Conservation (phyloP, 2,329 filamentous ascomycete species). For the Endocalyx cinctus region DNA sequence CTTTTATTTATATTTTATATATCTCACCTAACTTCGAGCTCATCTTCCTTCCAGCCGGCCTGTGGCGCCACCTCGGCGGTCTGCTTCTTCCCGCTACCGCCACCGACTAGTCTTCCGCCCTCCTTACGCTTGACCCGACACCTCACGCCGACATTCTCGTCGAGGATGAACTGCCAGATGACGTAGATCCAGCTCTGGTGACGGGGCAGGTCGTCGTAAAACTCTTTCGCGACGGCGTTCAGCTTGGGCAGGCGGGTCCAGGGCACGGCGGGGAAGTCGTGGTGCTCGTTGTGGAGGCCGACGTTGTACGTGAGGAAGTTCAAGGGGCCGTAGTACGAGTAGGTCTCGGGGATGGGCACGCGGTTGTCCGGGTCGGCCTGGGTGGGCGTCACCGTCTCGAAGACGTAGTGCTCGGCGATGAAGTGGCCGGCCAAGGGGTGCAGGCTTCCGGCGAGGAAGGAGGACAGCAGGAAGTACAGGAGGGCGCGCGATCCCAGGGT, state of each 20-base stretch:
- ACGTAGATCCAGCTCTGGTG: slow-evolving; percentile 91
- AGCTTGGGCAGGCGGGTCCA: slow-evolving; percentile 83
- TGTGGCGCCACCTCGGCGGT: slow-evolving; percentile 35
- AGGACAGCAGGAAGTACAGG: slow-evolving; percentile 80
- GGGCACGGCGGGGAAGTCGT: slow-evolving; percentile 94
- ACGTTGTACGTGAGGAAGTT: slow-evolving; percentile 97
- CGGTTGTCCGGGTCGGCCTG: slow-evolving; percentile 54
- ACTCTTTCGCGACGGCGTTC: slow-evolving; percentile 78
- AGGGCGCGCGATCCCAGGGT: slow-evolving; percentile 60
- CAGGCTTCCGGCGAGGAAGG: slow-evolving; percentile 87
- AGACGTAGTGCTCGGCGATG: slow-evolving; percentile 95
- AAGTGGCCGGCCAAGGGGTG: slow-evolving; percentile 97
- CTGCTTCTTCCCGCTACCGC: slow-evolving; percentile 9
- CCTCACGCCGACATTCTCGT: slow-evolving; percentile 82
- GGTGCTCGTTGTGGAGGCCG: slow-evolving; percentile 96
- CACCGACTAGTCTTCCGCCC: slow-evolving; percentile 59
- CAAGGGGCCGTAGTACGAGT: slow-evolving; percentile 90
- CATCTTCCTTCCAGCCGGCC: slow-evolving; percentile 60
- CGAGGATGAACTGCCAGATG: slow-evolving; percentile 92
- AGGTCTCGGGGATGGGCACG: slow-evolving; percentile 82
- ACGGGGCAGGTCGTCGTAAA: slow-evolving; percentile 81
- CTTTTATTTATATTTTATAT: too few relatives aligned
- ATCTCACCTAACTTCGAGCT: slow-evolving; percentile 55
- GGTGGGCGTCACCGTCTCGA: slow-evolving; percentile 55
- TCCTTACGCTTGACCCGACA: slow-evolving; percentile 90